Evolutionary conservation across 495 filamentous ascomycete species (phyloP), one percentile per base, ranked within the genome.

Genomic region (Penicillium coffeae): DNA sequence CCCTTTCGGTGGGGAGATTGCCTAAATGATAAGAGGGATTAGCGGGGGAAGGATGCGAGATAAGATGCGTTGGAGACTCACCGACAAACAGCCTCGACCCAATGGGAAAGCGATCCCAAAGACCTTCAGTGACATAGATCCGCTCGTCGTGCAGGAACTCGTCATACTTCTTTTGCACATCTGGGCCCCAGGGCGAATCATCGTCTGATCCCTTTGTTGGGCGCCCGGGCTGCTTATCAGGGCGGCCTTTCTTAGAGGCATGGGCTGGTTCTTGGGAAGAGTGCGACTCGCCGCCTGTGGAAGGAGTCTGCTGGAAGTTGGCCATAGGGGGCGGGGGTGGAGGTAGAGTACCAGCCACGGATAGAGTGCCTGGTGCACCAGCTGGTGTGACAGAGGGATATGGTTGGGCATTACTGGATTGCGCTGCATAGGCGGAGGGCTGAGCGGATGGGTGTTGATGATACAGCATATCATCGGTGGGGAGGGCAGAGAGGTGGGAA

Each of bases 21-120:
- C 93, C 93, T 98, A 53, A 10, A 6, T 34, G 21, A 33, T 13
- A 34, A 41, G 48, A 30, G 10, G 10, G 25, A 10, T 30, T 30
- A 30, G 25, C 25, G 21, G 20, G 21, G 1, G 14, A 22, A 45
- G 16, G 10, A 21, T 27, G 37, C 10, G 12, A 42, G 21, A 30
- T 30, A 30, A 30, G 25, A 30, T 30, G 25, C 25, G 25, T 30
- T 4, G 25, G 8, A 37, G 10, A 77, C 88, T 72, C 71, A 93
- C 93, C 93, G 59, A 97, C 88, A 66, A 97, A 96, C 5, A 98
- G 69, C 52, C 93, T 75, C 1, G 90, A 95, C 0, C 85, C 86
- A 14, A 83, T 72, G 0, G 92, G 92, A 58, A 97, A 97, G 46
- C 84, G 82, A 62, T 97, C 90, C 93, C 92, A 97, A 50, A 89